These are phyloP conservation scores for Rhodotorula toruloides DNA, from an alignment of 768 basidiomycete species.

Conservation along the genomic window DNA sequence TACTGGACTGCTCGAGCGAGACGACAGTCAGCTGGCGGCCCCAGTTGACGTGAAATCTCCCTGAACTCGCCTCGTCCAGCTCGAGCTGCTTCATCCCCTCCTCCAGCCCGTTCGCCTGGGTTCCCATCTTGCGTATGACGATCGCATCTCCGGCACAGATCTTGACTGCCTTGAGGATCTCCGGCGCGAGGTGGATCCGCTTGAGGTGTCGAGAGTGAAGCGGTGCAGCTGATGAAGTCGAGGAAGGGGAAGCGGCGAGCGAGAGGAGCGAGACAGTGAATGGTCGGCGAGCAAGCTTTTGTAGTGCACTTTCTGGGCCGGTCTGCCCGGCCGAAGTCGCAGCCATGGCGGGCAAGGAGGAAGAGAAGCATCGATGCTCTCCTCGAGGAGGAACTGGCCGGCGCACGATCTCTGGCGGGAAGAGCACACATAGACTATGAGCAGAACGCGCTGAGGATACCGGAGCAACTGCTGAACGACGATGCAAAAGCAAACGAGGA, in stretches of 20 bases:
- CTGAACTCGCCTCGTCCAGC: slow-evolving; percentile 10
- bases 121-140: slow-evolving; percentile 17
- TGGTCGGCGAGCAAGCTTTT: slow-evolving; percentile 26
- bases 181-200: slow-evolving; percentile 36
- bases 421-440: too few relatives aligned
- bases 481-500: too few relatives aligned
- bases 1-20: too few relatives aligned
- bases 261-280: slow-evolving; percentile 14
- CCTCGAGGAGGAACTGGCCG: not conserved
- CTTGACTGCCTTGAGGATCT: slow-evolving; percentile 38
- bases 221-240: not conserved
- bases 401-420: too few relatives aligned
- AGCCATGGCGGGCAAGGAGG: not conserved
- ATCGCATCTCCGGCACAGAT: slow-evolving; percentile 30
- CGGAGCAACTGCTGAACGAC: too few relatives aligned
- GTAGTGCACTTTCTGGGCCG: not conserved
- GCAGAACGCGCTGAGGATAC: too few relatives aligned
- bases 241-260: not conserved
- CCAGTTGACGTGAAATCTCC: not conserved
- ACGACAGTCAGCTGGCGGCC: not conserved
- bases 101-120: slow-evolving; percentile 3
- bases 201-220: slow-evolving; percentile 30
- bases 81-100: slow-evolving; percentile 15
- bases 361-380: not conserved
- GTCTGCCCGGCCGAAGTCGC: not conserved